Evolutionary conservation across 495 filamentous ascomycete species (phyloP), one percentile per base, ranked within the genome.

Genomic region (Glonium stellatum): DNA sequence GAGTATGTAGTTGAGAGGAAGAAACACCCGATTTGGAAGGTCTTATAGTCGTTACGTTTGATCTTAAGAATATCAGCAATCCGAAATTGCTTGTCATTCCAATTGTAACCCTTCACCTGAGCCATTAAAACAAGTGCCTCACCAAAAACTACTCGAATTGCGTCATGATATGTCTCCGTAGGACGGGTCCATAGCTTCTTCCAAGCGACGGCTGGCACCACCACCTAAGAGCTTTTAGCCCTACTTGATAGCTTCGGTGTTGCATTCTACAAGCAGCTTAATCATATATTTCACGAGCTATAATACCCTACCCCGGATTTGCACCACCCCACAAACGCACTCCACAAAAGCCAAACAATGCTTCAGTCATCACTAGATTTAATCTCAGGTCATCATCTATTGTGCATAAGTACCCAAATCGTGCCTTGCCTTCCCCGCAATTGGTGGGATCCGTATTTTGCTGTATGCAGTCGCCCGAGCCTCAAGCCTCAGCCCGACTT

Each of bases 1-100:
- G 21, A 23, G 13, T 51, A 51, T 51, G 21, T 51, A 51, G 21
- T 15, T 31, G 48, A 31, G 48, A 51, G 48, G 48, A 51, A 25
- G 39, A 1, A 44, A 44, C 4, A 44, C 39, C 39, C 13, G 39
- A 2, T 44, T 44, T 44, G 10, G 39, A 44, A 44, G 39, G 39
- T 44, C 39, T 13, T 31, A 18, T 4, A 44, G 39, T 44, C 39
- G 18, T 44, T 44, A 44, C 1, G 39, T 44, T 44, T 44, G 39
- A 44, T 44, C 2, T 44, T 44, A 18, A 44, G 39, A 15, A 4
- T 18, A 1, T 18, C 39, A 44, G 39, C 39, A 44, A 44, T 13
- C 39, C 39, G 18, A 44, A 4, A 18, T 44, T 13, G 13, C 39
- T 13, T 13, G 12, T 4, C 39, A 44, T 18, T 15, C 13, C 39